These are phyloP conservation scores for Barnettozyma botsteinii DNA, from an alignment of 805 yeast genomes.

Conservation along the genomic window DNA sequence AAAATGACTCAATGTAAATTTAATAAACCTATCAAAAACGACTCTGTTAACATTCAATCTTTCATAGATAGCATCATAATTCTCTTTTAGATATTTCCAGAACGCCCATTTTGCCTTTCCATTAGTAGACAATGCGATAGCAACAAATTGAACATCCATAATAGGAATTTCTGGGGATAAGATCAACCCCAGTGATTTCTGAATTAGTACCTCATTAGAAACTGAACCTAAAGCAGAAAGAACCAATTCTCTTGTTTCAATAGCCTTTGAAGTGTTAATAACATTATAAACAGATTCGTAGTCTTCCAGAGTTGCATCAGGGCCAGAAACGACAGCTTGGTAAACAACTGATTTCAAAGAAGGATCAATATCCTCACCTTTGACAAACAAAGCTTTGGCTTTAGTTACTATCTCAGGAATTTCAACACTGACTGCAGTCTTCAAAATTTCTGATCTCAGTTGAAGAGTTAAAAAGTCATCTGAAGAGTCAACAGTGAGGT, in stretches of 20 bases:
- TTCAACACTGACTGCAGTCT: slow-evolving; percentile 49
- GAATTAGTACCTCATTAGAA: slow-evolving; percentile 42
- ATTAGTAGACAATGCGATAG: slow-evolving; percentile 61
- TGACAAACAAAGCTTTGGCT: slow-evolving; percentile 39
- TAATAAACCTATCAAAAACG: slow-evolving; percentile 71
- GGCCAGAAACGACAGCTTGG: slow-evolving; percentile 60
- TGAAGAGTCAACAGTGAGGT: slow-evolving; percentile 48
- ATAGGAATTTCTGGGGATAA: slow-evolving; percentile 52
- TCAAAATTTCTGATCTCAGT: slow-evolving; percentile 57
- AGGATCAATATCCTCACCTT: slow-evolving; percentile 60
- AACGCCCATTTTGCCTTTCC: slow-evolving; percentile 56
- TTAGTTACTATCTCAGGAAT: slow-evolving; percentile 40
- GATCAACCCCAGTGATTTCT: slow-evolving; percentile 47
- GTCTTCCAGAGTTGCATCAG: slow-evolving; percentile 52
- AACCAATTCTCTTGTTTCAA: slow-evolving; percentile 65
- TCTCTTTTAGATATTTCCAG: slow-evolving; percentile 63
- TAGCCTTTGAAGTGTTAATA: slow-evolving; percentile 50
- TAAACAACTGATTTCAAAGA: slow-evolving; percentile 63
- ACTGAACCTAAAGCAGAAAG: slow-evolving; percentile 62
- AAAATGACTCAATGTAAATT: slow-evolving; percentile 52
- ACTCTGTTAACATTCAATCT: slow-evolving; percentile 73
- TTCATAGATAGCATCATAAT: slow-evolving; percentile 64
- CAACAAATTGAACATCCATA: slow-evolving; percentile 73
- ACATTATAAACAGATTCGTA: slow-evolving; percentile 55
- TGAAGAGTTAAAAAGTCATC: slow-evolving; percentile 59